Percentiles rank a stretch among this genome's conserved stretches.
Conservation (phyloP, 2,329 filamentous ascomycete species). For the Pestalotiopsis sp. region DNA sequence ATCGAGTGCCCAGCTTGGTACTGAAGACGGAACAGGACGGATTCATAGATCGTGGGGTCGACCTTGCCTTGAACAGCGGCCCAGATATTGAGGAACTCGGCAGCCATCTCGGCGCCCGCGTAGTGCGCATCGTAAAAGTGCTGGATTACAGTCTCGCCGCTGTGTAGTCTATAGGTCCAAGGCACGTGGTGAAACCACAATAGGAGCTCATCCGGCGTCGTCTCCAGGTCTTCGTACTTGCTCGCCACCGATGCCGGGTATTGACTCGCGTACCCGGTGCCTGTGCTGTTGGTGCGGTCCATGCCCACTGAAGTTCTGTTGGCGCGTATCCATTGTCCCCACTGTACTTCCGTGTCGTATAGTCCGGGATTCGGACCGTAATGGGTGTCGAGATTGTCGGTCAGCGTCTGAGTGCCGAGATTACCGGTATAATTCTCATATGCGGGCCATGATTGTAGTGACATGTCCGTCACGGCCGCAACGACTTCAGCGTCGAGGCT, state of each 20-base stretch:
- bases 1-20: constrained; percentile 73
- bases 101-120: constrained; percentile 60
- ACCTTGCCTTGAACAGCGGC: constrained; percentile 55
- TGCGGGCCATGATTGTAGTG: constrained; percentile 70
- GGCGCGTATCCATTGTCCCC: constrained; percentile 74
- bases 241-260: constrained; percentile 64
- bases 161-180: constrained; percentile 64
- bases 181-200: constrained; percentile 77
- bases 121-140: constrained; percentile 56
- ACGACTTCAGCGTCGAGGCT: constrained; percentile 55
- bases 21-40: constrained; percentile 59
- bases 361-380: constrained; percentile 69
- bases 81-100: constrained; percentile 60
- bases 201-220: constrained; percentile 68
- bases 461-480: constrained; percentile 62
- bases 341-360: constrained; percentile 64
- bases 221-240: constrained; percentile 61
- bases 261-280: constrained; percentile 67
- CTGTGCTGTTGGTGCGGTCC: constrained; percentile 71
- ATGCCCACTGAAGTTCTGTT: constrained; percentile 64
- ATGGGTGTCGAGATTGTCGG: constrained; percentile 68
- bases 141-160: constrained; percentile 66
- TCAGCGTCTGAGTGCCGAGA: constrained; percentile 69
- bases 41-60: constrained; percentile 61
- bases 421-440: constrained; percentile 75